Evolutionary conservation across 805 yeast species (phyloP), one percentile per base, ranked within the genome.

Genomic region (Candida ortonii): DNA sequence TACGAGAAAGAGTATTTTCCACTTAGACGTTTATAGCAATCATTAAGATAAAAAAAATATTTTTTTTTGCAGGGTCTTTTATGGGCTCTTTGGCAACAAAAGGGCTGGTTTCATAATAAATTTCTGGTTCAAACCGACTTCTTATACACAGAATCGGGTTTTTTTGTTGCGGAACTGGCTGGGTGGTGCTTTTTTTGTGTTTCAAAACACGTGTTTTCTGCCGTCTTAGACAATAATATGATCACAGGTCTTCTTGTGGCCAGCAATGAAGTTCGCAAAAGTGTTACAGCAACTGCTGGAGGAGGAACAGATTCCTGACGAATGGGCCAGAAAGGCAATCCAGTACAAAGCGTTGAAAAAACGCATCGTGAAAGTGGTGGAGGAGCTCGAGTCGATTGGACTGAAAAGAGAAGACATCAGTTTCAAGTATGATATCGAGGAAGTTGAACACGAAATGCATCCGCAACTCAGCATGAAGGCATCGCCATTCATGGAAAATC

Each of bases 291-390:
- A 79, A 47, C 71, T 78, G 2, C 65, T 84, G 16, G 65, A 64
- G 22, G 80, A 73, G 35, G 81, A 78, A 30, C 68, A 71, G 3
- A 65, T 82, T 11, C 90, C 90, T 5, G 66, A 63, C 17, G 80
- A 76, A 15, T 83, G 93, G 93, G 61, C 73, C 0, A 70, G 66
- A 18, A 71, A 75, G 6, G 84, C 88, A 10, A 81, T 83, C 28
- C 84, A 81, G 45, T 83, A 83, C 54, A 83, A 83, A 53, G 70
- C 76, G 3, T 55, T 83, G 38, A 83, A 83, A 52, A 84, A 83
- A 52, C 68, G 77, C 38, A 80, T 83, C 39, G 72, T 73, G 39
- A 67, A 65, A 39, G 84, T 83, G 11, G 88, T 81, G 11, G 60
- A 65, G 20, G 90, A 83, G 57, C 67, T 84, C 26, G 67, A 69